Evolutionary conservation across 2,329 filamentous ascomycete species (phyloP), one percentile per base, ranked within the genome.

Genomic region (Cytospora paraplurivora): DNA sequence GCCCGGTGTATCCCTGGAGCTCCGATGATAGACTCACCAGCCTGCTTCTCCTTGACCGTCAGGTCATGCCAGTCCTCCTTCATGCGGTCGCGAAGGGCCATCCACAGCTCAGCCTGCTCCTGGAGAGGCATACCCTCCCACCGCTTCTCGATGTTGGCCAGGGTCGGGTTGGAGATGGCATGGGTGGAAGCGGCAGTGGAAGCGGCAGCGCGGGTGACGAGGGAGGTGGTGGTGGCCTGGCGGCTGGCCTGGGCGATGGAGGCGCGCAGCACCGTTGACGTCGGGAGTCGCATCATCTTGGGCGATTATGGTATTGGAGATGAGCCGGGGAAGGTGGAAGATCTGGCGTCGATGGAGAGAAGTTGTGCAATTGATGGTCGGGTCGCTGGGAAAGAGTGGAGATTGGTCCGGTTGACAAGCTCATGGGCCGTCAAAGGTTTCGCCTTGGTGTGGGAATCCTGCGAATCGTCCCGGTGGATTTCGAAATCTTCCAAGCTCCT

Each of bases 31-130:
- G 66, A 92, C 93, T 77, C 88, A 97, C 95, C 94, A 73, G 95
- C 95, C 85, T 96, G 98, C 91, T 99, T 97, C 87, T 99, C 95
- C 80, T 95, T 90, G 74, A 96, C 71, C 59, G 95, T 97, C 82
- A 99, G 83, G 76, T 98, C 92, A 76, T 89, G 87, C 95, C 95
- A 99, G 84, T 92, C 93, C 73, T 86, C 88, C 91, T 97, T 97
- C 95, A 99, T 99, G 76, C 95, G 90, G 82, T 99, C 95, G 79
- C 95, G 88, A 79, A 99, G 85, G 72, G 90, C 85, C 95, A 99
- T 99, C 95, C 95, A 99, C 73, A 99, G 84, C 77, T 99, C 95
- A 71, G 95, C 95, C 88, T 99, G 95, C 87, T 99, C 95, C 85
- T 97, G 93, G 69, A 95, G 92, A 65, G 94, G 93, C 91, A 98